Evolutionary conservation across 1,284 basidiomycete genomes (phyloP).

Genomic region (Apiotrichum gamsii): DNA sequence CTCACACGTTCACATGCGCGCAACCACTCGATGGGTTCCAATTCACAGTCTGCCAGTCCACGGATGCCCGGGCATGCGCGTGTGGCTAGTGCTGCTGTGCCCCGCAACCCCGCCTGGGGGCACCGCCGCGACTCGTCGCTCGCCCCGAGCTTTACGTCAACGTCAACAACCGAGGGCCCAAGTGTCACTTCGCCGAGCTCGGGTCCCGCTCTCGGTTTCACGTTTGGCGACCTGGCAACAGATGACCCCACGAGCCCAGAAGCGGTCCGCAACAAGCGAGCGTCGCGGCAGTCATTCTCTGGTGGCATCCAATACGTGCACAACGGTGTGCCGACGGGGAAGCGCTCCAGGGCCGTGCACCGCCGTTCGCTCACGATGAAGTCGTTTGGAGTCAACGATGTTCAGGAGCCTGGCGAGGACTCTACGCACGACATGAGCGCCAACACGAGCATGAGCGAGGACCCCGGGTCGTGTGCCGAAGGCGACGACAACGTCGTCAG

Average conservation of each 20-base stretch:
- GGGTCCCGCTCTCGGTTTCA: conserved; percentile 5
- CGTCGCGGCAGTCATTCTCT: conserved; percentile 7
- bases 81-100: conserved; percentile 24
- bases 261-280: background rate
- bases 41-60: background rate
- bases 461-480: too few relatives aligned
- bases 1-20: background rate
- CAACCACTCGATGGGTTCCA: background rate
- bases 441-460: background rate
- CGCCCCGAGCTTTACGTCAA: conserved; percentile 19
- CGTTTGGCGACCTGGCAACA: background rate
- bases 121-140: conserved; percentile 34
- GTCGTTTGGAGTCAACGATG: conserved; percentile 31
- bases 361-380: conserved; percentile 8
- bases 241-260: conserved; percentile 1
- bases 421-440: background rate
- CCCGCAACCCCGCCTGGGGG: conserved; percentile 21
- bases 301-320: conserved; percentile 36
- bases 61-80: background rate
- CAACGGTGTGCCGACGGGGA: conserved; percentile 38
- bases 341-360: conserved; percentile 7
- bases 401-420: conserved; percentile 14
- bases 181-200: conserved; percentile 25
- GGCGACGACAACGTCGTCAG: background rate
- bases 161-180: conserved; percentile 21